These are phyloP conservation scores for Penicillium daleae DNA, from an alignment of 495 filamentous ascomycete genomes.

Conservation along the genomic window DNA sequence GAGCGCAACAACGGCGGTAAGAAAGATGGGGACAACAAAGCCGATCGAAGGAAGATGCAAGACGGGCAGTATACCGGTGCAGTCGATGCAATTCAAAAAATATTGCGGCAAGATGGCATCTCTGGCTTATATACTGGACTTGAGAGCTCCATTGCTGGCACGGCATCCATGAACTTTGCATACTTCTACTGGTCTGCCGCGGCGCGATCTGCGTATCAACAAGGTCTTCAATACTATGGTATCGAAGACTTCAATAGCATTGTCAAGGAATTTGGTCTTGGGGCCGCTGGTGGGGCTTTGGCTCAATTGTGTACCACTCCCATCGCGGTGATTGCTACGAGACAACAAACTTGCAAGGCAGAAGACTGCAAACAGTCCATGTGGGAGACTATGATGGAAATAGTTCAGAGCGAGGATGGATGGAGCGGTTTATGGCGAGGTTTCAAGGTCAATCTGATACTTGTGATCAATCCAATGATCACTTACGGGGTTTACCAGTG, in stretches of 20 bases:
- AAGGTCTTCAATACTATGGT: not conserved
- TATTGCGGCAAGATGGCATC: slow-evolving; percentile 19
- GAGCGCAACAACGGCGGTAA: no score
- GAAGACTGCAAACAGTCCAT: slow-evolving; percentile 75
- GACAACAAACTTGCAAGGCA: slow-evolving; percentile 75
- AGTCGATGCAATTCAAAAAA: slow-evolving; percentile 3
- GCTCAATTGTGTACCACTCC: slow-evolving; percentile 91
- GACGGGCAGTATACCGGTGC: slow-evolving; percentile 3
- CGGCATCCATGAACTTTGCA: slow-evolving; percentile 27
- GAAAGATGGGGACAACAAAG: not conserved
- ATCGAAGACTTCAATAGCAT: slow-evolving; percentile 15
- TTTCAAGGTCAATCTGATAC: slow-evolving; percentile 52
- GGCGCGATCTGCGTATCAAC: slow-evolving; percentile 11
- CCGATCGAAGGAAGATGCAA: not conserved
- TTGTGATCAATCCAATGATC: slow-evolving; percentile 86
- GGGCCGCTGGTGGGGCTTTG: slow-evolving; percentile 79
- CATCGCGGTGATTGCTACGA: slow-evolving; percentile 85
- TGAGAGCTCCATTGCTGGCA: slow-evolving; percentile 19
- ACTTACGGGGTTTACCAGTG: slow-evolving; percentile 93
- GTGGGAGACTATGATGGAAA: slow-evolving; percentile 76
- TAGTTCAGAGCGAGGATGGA: slow-evolving; percentile 80
- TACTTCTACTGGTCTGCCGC: slow-evolving; percentile 28
- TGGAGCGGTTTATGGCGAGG: slow-evolving; percentile 70
- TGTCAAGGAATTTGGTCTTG: slow-evolving; percentile 53
- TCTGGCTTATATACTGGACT: slow-evolving; percentile 19